These are phyloP conservation scores for Amaranthus cruentus DNA, from an alignment of 148 eudicot species.

Conservation along the genomic window DNA sequence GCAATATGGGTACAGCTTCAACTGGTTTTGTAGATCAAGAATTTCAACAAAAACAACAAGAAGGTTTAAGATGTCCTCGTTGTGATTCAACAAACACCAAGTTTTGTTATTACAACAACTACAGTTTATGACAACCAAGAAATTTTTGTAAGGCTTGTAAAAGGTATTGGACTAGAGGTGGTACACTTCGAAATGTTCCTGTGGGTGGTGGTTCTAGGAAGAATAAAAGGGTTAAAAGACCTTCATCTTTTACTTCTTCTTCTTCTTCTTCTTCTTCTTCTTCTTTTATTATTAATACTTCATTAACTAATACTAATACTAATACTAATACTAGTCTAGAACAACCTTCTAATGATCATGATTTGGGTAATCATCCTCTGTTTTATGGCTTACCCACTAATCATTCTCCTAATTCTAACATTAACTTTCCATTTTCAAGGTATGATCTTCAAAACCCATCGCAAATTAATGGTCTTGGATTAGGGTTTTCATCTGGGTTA, in stretches of 20 bases:
- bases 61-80: conserved; percentile 33
- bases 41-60: conserved; percentile 20
- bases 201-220: conserved; percentile 54
- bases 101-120: conserved; percentile 55
- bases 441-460: conserved; percentile 40
- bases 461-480: conserved; percentile 41
- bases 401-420: conserved; percentile 24
- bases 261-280: neutral
- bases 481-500: conserved; percentile 44
- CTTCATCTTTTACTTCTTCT: conserved; percentile 12
- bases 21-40: conserved; percentile 19
- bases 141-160: conserved; percentile 69
- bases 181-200: conserved; percentile 58
- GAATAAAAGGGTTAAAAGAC: conserved; percentile 46
- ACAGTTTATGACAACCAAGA: conserved; percentile 43
- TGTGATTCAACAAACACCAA: conserved; percentile 46
- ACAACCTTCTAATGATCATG: neutral
- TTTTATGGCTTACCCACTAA: conserved; percentile 32
- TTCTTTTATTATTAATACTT: neutral
- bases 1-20: conserved; percentile 19
- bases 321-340: conserved; percentile 8
- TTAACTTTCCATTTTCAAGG: conserved; percentile 35
- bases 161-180: conserved; percentile 72
- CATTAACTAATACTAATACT: conserved; percentile 8
- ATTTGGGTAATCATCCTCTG: conserved; percentile 17